Evolutionary conservation across 176 grass and related monocot species (phyloP), one percentile per base, ranked within the genome.

Genomic region (Neostapfia colusana): DNA sequence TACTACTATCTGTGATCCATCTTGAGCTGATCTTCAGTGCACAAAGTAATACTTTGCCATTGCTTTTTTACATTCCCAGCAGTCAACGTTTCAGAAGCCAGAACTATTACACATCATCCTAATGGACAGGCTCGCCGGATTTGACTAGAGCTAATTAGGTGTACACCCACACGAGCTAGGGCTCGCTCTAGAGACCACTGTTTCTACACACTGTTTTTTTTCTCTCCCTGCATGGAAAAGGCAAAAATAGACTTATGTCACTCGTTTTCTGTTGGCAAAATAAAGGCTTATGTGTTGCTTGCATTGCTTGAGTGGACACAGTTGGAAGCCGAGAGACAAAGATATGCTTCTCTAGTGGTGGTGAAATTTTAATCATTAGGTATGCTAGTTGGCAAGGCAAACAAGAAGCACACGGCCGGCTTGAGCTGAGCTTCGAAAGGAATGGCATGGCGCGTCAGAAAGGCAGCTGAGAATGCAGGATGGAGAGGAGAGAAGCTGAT

Each of bases 341-440:
- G 50, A 23, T 57, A 10, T 86, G 78, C 44, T 57, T 63, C 25
- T 54, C 40, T 81, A 81, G 71, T 70, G 71, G 64, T 43, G 64
- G 5, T 15, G 14, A 6, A 7, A 13, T 43, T 59, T 51, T 31
- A 69, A 69, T 75, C 63, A 74, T 51, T 15, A 14, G 46, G 56
- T 67, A 21, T 46, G 42, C 57, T 49, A 39, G 83, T 79, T 74
- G 53, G 50, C 76, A 85, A 75, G 62, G 73, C 37, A 70, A 66
- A 74, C 39, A 73, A 74, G 69, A 45, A 45, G 43, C 50, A 50
- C 70, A 31, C n/a, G n/a, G n/a, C n/a, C 11, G 69, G 68, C 82
- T 85, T 80, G 74, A 50, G 24, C 7, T 50, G 18, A 31, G 20
- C 35, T 49, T 48, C 28, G 23, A 61, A 68, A 76, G 4, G 24